Conservation (phyloP, 352 stramenopile genomes). For the Pythium aphanidermatum region DNA sequence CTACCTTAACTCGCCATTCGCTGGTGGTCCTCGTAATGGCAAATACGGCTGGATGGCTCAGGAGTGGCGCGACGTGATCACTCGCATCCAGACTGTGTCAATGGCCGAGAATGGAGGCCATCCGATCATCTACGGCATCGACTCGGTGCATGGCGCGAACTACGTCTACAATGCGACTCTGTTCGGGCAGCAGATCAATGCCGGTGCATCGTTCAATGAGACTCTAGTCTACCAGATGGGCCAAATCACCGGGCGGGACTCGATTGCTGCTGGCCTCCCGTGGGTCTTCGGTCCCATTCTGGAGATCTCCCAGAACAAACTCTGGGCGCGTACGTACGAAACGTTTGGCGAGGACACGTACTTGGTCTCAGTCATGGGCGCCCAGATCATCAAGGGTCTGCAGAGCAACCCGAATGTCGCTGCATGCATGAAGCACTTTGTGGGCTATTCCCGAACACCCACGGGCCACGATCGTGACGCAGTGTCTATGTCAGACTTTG, state of each 20-base stretch:
- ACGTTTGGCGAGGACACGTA: slow-evolving; percentile 82
- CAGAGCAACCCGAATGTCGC: slow-evolving; percentile 28
- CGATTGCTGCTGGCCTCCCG: slow-evolving; percentile 45
- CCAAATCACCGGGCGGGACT: slow-evolving; percentile 51
- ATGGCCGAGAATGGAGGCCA: slow-evolving; percentile 32
- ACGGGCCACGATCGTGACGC: slow-evolving; percentile 76
- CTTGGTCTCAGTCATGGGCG: slow-evolving; percentile 45
- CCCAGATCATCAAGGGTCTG: slow-evolving; percentile 37
- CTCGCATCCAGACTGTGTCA: slow-evolving; percentile 48
- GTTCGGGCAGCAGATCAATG: slow-evolving; percentile 73
- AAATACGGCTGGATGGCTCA: slow-evolving; percentile 38
- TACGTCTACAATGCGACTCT: slow-evolving; percentile 56
- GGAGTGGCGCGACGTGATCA: slow-evolving; percentile 45
- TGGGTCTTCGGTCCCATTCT: slow-evolving; percentile 84
- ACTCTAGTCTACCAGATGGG: slow-evolving; percentile 40
- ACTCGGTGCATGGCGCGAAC: slow-evolving; percentile 68
- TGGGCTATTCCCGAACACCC: slow-evolving; percentile 81
- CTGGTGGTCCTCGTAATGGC: slow-evolving; percentile 16
- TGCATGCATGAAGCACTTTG: slow-evolving; percentile 77
- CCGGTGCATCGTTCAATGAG: slow-evolving; percentile 68
- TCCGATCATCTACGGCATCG: slow-evolving; percentile 62
- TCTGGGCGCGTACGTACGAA: slow-evolving; percentile 73
- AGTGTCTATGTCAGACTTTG: slow-evolving; percentile 68
- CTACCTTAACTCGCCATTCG: slow-evolving; percentile 52
- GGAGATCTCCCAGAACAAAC: slow-evolving; percentile 46